Percentiles rank a stretch among this genome's conserved stretches.
phyloP scores from a whole-genome alignment of 2,329 filamentous ascomycete genomes.

The Dactylellina leptospora region DNA sequence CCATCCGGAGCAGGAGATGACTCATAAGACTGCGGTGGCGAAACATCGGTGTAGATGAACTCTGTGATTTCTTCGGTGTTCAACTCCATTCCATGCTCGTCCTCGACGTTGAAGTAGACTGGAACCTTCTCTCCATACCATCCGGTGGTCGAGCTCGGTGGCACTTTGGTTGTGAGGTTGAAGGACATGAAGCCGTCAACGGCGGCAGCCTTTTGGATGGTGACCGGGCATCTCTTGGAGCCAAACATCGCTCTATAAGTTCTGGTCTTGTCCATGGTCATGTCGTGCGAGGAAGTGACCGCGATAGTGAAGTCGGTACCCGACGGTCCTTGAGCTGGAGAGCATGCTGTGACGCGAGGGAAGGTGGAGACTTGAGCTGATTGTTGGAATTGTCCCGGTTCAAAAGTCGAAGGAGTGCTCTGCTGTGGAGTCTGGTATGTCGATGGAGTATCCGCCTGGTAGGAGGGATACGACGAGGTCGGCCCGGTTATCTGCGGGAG shows the following conservation, averaged over 20 bases:
- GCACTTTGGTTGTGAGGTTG: slow-evolving; percentile 75
- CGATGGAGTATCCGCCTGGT: slow-evolving; percentile 43
- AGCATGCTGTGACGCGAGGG: slow-evolving; percentile 73
- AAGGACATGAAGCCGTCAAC: slow-evolving; percentile 69
- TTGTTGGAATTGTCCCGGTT: slow-evolving; percentile 71
- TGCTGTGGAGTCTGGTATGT: slow-evolving; percentile 59
- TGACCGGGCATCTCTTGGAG: slow-evolving; percentile 74
- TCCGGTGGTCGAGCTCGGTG: slow-evolving; percentile 69
- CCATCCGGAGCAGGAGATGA: slow-evolving; percentile 60
- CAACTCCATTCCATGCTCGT: slow-evolving; percentile 65
- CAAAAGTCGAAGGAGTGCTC: slow-evolving; percentile 63
- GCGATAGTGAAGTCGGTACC: slow-evolving; percentile 78
- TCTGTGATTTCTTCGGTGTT: slow-evolving; percentile 68
- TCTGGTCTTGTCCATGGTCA: slow-evolving; percentile 65
- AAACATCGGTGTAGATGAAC: slow-evolving; percentile 69
- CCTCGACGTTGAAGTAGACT: slow-evolving; percentile 70
- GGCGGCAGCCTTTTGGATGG: slow-evolving; percentile 67
- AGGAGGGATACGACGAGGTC: slow-evolving; percentile 44
- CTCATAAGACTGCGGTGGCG: slow-evolving; percentile 58
- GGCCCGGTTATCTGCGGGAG: slow-evolving; percentile 53
- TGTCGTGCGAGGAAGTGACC: slow-evolving; percentile 79
- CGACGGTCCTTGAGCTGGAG: slow-evolving; percentile 73
- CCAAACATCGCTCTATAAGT: slow-evolving; percentile 78
- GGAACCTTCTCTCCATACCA: slow-evolving; percentile 68
- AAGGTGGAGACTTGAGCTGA: slow-evolving; percentile 72